These are phyloP conservation scores for Selaginella tamariscina DNA, from an alignment of 75 land plant species.

Conservation along the genomic window DNA sequence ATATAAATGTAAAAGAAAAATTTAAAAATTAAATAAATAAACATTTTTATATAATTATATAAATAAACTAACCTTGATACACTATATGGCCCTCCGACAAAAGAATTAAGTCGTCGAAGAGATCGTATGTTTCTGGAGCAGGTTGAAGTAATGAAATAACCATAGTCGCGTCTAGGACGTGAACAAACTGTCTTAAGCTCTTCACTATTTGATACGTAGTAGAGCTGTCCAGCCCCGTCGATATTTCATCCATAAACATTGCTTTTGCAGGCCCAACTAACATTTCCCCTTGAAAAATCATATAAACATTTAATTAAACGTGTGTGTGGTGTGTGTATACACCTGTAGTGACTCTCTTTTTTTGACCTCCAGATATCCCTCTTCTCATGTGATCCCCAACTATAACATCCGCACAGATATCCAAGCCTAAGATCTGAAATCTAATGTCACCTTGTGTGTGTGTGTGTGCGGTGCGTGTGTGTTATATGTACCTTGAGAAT, in stretches of 20 bases:
- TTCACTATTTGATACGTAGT: slow-evolving; percentile 7
- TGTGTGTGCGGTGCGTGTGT: neutral
- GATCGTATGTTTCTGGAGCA: slow-evolving; percentile 4
- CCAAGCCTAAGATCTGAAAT: neutral
- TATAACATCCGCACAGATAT: neutral
- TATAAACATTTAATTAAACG: too few species aligned
- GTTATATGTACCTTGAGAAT: slow-evolving; percentile 43
- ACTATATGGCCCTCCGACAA: slow-evolving; percentile 6
- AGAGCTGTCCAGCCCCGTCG: slow-evolving; percentile 6
- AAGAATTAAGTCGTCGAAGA: slow-evolving; percentile 1
- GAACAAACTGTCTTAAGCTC: slow-evolving; percentile 5
- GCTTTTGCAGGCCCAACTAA: too few species aligned
- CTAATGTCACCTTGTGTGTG: neutral
- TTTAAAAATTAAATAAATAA: too few species aligned
- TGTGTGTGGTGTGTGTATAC: too few species aligned
- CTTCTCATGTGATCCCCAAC: neutral
- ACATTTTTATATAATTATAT: too few species aligned
- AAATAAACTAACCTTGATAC: too few species aligned
- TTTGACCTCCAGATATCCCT: neutral
- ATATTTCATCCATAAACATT: slow-evolving; percentile 9
- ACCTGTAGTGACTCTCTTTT: neutral
- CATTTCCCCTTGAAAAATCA: too few species aligned
- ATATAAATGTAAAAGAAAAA: too few species aligned
- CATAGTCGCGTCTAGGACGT: neutral
- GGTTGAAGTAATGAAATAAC: neutral